Evolutionary conservation across 129 eudicot genomes (phyloP).

Genomic region (Dittrichia graveolens): DNA sequence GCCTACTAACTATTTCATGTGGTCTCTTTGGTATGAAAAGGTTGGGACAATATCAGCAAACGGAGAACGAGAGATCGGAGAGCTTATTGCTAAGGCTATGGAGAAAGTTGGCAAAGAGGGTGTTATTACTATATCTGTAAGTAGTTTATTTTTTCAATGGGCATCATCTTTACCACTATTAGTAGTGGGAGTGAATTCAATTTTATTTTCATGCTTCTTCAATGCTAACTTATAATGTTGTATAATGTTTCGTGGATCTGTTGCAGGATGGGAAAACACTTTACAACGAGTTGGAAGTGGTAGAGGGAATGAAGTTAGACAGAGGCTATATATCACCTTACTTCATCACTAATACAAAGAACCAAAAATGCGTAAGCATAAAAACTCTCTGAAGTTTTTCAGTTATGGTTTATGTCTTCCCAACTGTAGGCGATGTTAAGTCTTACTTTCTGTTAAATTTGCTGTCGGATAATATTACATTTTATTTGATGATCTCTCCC

Average conservation of each 20-base stretch:
- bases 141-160: neutral
- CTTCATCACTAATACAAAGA: constrained; percentile 60
- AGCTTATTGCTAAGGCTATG: constrained; percentile 59
- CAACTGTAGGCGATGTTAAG: neutral
- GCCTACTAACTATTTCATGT: neutral
- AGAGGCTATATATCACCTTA: constrained; percentile 67
- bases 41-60: constrained; percentile 62
- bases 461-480: neutral
- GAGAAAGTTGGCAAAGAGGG: constrained; percentile 56
- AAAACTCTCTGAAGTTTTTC: neutral
- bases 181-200: neutral
- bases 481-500: neutral
- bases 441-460: neutral
- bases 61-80: constrained; percentile 57
- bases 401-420: neutral
- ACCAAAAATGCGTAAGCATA: constrained; percentile 59
- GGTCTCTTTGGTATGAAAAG: constrained; percentile 25
- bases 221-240: neutral
- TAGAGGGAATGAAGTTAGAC: constrained; percentile 69
- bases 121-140: neutral
- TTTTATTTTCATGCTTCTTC: neutral
- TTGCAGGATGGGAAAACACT: constrained; percentile 64
- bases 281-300: constrained; percentile 62
- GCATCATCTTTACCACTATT: neutral
- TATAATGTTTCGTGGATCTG: neutral